Evolutionary conservation across 176 grass and related monocot species (phyloP).

Genomic region (Lolium rigidum): DNA sequence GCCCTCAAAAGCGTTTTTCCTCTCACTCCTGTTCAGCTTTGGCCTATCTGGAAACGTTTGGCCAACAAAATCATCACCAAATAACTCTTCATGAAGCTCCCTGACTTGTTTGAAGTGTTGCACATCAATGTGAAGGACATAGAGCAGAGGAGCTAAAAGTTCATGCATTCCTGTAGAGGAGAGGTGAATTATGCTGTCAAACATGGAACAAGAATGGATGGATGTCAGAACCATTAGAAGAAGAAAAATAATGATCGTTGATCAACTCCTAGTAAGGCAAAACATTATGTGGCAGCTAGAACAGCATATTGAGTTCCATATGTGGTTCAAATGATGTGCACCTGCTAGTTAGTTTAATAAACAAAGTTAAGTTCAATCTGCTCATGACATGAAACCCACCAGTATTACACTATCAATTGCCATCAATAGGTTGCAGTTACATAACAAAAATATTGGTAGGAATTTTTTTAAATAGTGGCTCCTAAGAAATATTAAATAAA

Average conservation of each 20-base stretch:
- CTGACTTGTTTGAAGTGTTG: slow-evolving; percentile 77
- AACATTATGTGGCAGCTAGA: slow-evolving; percentile 1
- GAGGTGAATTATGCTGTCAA: slow-evolving; percentile 42
- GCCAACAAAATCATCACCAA: slow-evolving; percentile 79
- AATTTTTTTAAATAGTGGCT: not conserved
- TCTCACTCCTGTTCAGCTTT: slow-evolving; percentile 61
- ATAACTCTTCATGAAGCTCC: slow-evolving; percentile 66
- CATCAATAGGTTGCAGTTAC: not conserved
- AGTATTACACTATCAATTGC: slow-evolving; percentile 12
- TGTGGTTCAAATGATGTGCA: slow-evolving; percentile 3
- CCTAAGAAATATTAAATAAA: not conserved
- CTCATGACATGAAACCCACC: not conserved
- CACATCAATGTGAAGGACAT: slow-evolving; percentile 91
- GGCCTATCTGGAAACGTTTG: slow-evolving; percentile 60
- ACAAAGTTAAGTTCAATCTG: slow-evolving; percentile 4
- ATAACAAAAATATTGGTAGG: slow-evolving; percentile 12
- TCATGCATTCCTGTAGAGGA: slow-evolving; percentile 95
- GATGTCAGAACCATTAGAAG: slow-evolving; percentile 28
- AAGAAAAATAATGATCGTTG: not conserved
- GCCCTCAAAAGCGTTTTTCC: slow-evolving; percentile 36
- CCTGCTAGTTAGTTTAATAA: slow-evolving; percentile 5
- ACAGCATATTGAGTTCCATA: slow-evolving; percentile 9
- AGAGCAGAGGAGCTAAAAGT: slow-evolving; percentile 95
- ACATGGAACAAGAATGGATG: slow-evolving; percentile 27
- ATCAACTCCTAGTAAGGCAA: not conserved